Evolutionary conservation across 129 eudicot species (phyloP).

Genomic region (Rutidosis leptorrhynchoides): DNA sequence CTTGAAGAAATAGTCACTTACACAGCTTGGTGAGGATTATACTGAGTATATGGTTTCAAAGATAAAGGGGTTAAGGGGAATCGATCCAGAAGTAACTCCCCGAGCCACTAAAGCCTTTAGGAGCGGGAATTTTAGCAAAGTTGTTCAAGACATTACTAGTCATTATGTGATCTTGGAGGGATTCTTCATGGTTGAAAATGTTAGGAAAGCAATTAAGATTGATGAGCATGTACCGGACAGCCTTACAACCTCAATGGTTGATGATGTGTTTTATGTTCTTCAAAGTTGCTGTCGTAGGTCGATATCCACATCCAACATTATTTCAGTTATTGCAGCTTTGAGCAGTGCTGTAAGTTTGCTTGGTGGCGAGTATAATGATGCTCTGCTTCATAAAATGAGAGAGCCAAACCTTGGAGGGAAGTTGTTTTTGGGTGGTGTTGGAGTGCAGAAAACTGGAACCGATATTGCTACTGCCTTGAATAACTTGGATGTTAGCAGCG

Average conservation of each 20-base stretch:
- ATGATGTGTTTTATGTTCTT: conserved; percentile 84
- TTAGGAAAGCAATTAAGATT: conserved; percentile 87
- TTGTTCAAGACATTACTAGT: conserved; percentile 75
- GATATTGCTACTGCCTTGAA: conserved; percentile 85
- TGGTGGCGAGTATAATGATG: conserved; percentile 78
- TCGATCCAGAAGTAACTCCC: conserved; percentile 78
- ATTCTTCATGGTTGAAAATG: conserved; percentile 94
- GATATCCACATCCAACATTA: conserved; percentile 69
- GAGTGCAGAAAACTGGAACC: conserved; percentile 69
- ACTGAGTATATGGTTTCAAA: conserved; percentile 81
- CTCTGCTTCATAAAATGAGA: conserved; percentile 81
- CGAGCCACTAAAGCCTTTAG: conserved; percentile 81
- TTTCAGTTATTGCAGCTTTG: conserved; percentile 73
- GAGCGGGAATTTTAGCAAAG: conserved; percentile 81
- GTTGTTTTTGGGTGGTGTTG: conserved; percentile 82
- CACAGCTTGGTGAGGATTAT: conserved; percentile 88
- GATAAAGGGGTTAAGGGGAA: conserved; percentile 60
- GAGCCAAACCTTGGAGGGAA: conserved; percentile 85
- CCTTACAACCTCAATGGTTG: conserved; percentile 91
- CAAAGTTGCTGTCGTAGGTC: conserved; percentile 90
- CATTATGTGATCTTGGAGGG: conserved; percentile 86
- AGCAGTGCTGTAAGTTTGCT: conserved; percentile 75
- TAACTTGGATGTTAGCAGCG: conserved; percentile 89
- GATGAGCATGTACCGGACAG: conserved; percentile 78
- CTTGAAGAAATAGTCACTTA: conserved; percentile 77